Evolutionary conservation across 306 rosid genomes (phyloP).

Genomic region (Cajanus cajan): DNA sequence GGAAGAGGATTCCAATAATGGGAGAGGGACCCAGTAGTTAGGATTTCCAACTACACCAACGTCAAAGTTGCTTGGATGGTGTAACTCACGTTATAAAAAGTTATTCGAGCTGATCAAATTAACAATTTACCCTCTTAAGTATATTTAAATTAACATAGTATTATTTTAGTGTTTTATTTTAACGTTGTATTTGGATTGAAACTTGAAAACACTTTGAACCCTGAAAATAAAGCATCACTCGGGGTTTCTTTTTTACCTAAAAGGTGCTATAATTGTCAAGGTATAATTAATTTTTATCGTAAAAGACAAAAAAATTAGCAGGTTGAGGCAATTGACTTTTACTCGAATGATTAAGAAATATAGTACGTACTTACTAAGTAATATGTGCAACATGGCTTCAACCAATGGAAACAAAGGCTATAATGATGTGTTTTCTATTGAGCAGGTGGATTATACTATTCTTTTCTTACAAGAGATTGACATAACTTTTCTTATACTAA

Average conservation of each 20-base stretch:
- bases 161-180: not conserved
- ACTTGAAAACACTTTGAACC: not conserved
- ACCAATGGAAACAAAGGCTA: slow-evolving; percentile 1
- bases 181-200: not conserved
- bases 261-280: not conserved
- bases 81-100: not conserved
- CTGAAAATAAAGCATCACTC: not conserved
- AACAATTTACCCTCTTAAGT: not conserved
- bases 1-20: slow-evolving; percentile 36
- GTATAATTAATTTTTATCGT: not conserved
- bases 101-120: not conserved
- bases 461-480: slow-evolving; percentile 34
- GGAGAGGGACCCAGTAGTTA: slow-evolving; percentile 38
- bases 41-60: slow-evolving; percentile 22
- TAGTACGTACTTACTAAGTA: not conserved
- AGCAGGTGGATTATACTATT: slow-evolving; percentile 18
- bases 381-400: not conserved
- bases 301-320: not conserved
- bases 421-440: slow-evolving; percentile 21
- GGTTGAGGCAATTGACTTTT: slow-evolving; percentile 14
- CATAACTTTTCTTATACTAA: not conserved
- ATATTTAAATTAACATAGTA: not conserved
- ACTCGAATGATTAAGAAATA: not conserved
- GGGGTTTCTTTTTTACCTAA: not conserved
- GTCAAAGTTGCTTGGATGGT: slow-evolving; percentile 1